Percentiles rank a stretch among this genome's conserved stretches.
Evolutionary conservation across 108 stramenopile species (phyloP).

Genomic region (Mediolabrus comicus): DNA sequence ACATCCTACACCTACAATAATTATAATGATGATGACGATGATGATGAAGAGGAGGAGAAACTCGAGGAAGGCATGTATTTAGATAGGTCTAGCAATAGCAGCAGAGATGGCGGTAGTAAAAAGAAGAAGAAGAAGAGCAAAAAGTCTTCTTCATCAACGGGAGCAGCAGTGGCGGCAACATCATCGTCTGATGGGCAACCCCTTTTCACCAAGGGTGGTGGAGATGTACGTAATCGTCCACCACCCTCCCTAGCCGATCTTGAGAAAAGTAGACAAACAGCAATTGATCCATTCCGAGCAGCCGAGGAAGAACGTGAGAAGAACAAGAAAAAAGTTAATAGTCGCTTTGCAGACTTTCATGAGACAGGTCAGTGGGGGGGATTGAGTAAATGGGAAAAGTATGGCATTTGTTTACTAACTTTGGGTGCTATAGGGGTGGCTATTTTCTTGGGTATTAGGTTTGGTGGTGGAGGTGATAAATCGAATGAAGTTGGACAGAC

Average conservation of each 20-base stretch:
- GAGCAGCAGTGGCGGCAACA: not conserved
- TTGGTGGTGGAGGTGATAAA: constrained; percentile 9
- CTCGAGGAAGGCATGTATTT: not conserved
- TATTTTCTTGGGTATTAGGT: constrained; percentile 16
- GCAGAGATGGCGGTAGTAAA: not conserved
- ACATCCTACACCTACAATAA: not conserved
- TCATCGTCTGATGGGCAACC: not conserved
- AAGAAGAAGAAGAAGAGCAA: not conserved
- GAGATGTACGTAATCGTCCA: constrained; percentile 31
- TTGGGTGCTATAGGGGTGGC: constrained; percentile 18
- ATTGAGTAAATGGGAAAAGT: constrained; percentile 21
- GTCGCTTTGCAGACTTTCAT: constrained; percentile 20
- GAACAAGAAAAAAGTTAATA: constrained; percentile 12
- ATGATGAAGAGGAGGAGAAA: not conserved
- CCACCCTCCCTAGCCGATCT: not conserved
- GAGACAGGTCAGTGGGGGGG: constrained; percentile 38
- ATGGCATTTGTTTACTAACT: constrained; percentile 20
- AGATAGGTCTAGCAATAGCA: not conserved
- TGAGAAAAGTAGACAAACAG: not conserved
- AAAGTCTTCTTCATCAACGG: not conserved
- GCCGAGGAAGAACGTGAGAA: constrained; percentile 9
- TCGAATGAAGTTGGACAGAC: not conserved
- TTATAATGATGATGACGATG: not conserved
- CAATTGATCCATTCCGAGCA: constrained; percentile 17
- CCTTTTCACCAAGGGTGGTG: constrained; percentile 18